A percentile compares a stretch with the other conserved stretches of the same genome.
phyloP scores from a whole-genome alignment of 768 basidiomycete species.

The Russula vinacea region DNA sequence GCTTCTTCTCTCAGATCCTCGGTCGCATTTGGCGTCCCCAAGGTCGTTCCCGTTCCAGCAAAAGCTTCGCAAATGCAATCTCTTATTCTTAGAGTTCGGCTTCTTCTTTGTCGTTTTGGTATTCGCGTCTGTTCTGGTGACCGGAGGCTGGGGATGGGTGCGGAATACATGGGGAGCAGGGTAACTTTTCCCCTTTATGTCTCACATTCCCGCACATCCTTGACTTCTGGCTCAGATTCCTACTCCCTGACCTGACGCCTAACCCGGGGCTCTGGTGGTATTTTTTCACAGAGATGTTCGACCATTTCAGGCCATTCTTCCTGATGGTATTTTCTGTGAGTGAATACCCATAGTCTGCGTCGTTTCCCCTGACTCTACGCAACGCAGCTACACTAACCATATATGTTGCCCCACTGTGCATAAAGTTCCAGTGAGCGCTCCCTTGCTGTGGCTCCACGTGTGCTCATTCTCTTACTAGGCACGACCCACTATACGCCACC shows the following conservation, averaged over 20 bases:
- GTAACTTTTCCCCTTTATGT: conserved; percentile 43
- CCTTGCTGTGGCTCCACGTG: not conserved
- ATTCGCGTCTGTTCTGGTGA: conserved; percentile 51
- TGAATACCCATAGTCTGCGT: conserved; percentile 3
- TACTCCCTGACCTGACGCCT: conserved; percentile 85
- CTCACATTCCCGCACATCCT: conserved; percentile 9
- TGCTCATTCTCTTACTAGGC: conserved; percentile 42
- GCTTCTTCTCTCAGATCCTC: conserved; percentile 56
- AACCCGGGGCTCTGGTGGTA: conserved; percentile 98
- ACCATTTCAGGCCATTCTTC: conserved; percentile 95
- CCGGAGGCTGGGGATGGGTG: conserved; percentile 67
- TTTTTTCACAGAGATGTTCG: conserved; percentile 99
- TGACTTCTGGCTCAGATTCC: conserved; percentile 49
- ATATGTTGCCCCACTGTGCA: conserved; percentile 78
- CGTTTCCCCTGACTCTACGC: not conserved
- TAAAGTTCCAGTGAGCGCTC: conserved; percentile 76
- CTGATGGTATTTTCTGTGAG: conserved; percentile 88
- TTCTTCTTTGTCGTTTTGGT: conserved; percentile 50
- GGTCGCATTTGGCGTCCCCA: conserved; percentile 69
- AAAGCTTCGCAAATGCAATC: conserved; percentile 30
- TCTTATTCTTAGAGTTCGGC: conserved; percentile 49
- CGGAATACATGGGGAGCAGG: conserved; percentile 80
- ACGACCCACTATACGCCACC: conserved; percentile 79
- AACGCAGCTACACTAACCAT: conserved; percentile 71
- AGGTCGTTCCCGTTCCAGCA: conserved; percentile 35